These are phyloP conservation scores for Macrolepiota albuminosa DNA, from an alignment of 768 basidiomycete genomes.

Conservation along the genomic window DNA sequence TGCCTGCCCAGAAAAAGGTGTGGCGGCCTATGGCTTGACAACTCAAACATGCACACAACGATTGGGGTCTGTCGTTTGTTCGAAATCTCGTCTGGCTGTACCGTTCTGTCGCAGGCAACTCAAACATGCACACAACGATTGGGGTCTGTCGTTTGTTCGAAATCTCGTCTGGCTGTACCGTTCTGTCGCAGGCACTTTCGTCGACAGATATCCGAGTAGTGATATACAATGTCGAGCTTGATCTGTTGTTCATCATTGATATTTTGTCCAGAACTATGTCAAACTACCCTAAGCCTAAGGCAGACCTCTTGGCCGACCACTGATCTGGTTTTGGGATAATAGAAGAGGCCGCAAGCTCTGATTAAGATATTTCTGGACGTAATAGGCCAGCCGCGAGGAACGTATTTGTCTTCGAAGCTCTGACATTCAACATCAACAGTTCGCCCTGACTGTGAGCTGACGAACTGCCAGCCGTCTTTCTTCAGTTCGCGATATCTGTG, in stretches of 20 bases:
- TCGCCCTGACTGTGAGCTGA: slow-evolving; percentile 31
- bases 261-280: neutral
- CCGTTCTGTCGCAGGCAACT: too few species aligned
- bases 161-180: neutral
- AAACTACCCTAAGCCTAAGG: neutral
- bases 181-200: neutral
- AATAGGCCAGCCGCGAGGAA: slow-evolving; percentile 2
- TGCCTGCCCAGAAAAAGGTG: neutral
- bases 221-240: slow-evolving; percentile 7
- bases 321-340: neutral
- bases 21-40: neutral
- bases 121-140: neutral
- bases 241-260: slow-evolving; percentile 8
- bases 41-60: neutral
- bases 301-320: neutral
- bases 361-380: slow-evolving; percentile 3
- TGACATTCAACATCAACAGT: slow-evolving; percentile 26
- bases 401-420: slow-evolving; percentile 7
- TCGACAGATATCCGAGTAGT: slow-evolving; percentile 9
- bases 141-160: neutral
- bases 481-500: slow-evolving; percentile 13
- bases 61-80: neutral
- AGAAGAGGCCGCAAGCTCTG: neutral
- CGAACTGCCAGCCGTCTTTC: slow-evolving; percentile 26
- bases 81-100: neutral